Base-by-base conservation (phyloP, 192 early-diverging fungal species). In the Endogone sp. region DNA sequence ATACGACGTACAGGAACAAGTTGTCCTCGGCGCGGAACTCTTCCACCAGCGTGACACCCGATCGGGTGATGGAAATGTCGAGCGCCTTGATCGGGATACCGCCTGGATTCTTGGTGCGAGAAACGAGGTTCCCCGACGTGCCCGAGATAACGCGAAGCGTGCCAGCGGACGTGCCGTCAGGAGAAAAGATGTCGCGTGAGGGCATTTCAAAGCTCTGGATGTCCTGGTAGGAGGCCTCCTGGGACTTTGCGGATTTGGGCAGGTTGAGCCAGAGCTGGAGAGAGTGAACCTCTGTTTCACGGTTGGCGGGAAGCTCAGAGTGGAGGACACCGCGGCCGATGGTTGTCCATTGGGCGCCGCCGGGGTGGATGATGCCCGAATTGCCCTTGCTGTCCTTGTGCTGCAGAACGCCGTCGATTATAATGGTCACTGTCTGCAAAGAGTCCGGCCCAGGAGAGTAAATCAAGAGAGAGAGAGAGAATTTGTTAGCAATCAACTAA, bases 261-360 rank as follows among this genome's bases (percentile, higher is more conserved):
- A 91, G 75, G 73, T 91, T 91, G 57, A 91, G 75, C 90, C 90
- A 91, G 26, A 90, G 81, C 67, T 91, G 90, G 1, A 89, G 67
- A 20, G 74, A 76, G 57, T 77, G 71, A 27, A 72, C 72, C 3
- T 72, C 67, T 20, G 80, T 84, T 22, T 71, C 66, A 25, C 77
- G 65, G 54, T 73, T 74, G 63, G 72, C 74, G 11, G 81, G 77
- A 49, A 68, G 82, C 68, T 89, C 87, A 10, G 81, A 78, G 62
- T 90, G 89, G 11, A 90, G 72, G 62, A 90, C 85, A 9, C 89
- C 89, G 58, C 79, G 73, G 20, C 89, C 89, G 11, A 88, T 86
- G 13, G 88, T 90, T 82, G 88, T 89, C 89, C 87, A 90, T 71
- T 88, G 85, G 21, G 86, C 31, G 67, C 81, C 82, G 21, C 80